Conservation (phyloP, 176 grass and related monocot species). For the Eleusine coracana region DNA sequence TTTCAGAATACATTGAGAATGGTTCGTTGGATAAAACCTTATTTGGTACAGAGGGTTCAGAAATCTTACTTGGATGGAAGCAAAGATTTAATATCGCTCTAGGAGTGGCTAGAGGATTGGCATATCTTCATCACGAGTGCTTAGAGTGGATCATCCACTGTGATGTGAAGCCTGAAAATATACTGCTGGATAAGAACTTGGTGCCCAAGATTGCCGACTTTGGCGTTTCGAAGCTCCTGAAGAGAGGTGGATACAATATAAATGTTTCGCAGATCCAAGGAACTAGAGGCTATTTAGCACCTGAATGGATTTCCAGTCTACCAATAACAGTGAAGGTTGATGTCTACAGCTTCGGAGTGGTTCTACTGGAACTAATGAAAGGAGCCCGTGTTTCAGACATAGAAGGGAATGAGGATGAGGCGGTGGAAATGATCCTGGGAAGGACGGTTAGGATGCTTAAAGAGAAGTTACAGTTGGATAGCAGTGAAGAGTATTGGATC, state of each 20-base stretch:
- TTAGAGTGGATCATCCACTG: conserved; percentile 39
- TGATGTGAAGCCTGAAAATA: conserved; percentile 36
- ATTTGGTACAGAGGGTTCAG: background rate
- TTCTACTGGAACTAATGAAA: conserved; percentile 48
- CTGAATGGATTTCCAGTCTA: conserved; percentile 51
- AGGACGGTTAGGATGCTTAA: conserved; percentile 8
- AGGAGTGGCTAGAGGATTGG: conserved; percentile 35
- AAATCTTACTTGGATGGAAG: conserved; percentile 20
- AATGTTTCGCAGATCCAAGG: conserved; percentile 50
- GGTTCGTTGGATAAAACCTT: conserved; percentile 33
- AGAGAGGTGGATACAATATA: conserved; percentile 33
- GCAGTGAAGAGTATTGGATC: conserved; percentile 21
- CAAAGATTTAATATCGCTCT: conserved; percentile 26
- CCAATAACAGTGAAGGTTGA: conserved; percentile 61
- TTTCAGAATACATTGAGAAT: conserved; percentile 38
- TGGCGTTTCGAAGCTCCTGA: conserved; percentile 35
- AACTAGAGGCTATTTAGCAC: conserved; percentile 56
- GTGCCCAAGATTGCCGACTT: conserved; percentile 34
- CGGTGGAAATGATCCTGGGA: conserved; percentile 33
- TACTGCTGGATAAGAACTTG: conserved; percentile 30
- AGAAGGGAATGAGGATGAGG: conserved; percentile 7
- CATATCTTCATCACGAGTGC: conserved; percentile 39
- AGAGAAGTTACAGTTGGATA: conserved; percentile 37
- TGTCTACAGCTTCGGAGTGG: conserved; percentile 54
- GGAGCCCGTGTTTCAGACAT: conserved; percentile 37